Conservation (phyloP, 2,329 filamentous ascomycete species). For the Teratosphaeria viscida region DNA sequence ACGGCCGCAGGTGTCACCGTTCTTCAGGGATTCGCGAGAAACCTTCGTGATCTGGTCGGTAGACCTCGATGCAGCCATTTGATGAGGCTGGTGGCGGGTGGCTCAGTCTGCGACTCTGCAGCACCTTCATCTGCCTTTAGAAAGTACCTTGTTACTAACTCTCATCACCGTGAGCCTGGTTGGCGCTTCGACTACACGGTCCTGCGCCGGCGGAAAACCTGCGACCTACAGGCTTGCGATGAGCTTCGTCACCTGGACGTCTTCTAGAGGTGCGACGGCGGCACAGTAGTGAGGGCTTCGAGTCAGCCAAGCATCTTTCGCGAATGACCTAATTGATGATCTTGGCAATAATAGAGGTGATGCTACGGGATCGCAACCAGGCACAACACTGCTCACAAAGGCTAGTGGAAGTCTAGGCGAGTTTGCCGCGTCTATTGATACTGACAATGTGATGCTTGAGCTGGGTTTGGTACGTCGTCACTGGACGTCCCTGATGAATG, state of each 20-base stretch:
- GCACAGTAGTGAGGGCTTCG: neutral
- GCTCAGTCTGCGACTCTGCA: neutral
- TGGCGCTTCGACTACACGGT: neutral
- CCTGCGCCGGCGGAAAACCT: neutral
- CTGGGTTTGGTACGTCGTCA: neutral
- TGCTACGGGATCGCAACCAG: neutral
- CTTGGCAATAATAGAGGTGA: neutral
- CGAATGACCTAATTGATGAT: neutral
- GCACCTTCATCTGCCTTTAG: too few relatives aligned
- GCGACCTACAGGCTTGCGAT: neutral
- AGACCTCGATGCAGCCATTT: neutral
- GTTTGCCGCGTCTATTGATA: neutral
- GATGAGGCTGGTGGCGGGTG: neutral
- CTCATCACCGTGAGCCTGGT: neutral
- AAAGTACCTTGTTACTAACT: neutral
- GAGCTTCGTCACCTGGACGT: neutral
- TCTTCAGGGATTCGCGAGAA: neutral
- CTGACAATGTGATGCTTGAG: neutral
- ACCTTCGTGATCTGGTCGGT: neutral
- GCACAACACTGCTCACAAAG: neutral
- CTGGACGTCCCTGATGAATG: neutral
- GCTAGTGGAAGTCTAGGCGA: neutral
- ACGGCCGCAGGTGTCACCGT: neutral
- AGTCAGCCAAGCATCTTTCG: neutral
- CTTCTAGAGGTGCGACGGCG: neutral